phyloP scores from a whole-genome alignment of 306 rosid genomes.

The Dalbergia oliveri region DNA sequence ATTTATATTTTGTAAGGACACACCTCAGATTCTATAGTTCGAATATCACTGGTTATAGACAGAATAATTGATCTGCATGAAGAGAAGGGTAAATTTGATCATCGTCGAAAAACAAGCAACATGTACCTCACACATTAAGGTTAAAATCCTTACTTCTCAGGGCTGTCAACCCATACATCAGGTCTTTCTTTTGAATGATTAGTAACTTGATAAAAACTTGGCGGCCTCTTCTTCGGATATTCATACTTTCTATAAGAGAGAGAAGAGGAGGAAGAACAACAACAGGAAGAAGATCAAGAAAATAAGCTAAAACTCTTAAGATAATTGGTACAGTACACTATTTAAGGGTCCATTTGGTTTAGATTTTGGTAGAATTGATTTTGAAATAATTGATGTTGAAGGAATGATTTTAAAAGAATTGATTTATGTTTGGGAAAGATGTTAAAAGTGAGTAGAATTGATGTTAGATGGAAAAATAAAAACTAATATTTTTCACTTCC shows the following conservation, averaged over 20 bases:
- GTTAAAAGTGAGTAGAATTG: too few relatives aligned
- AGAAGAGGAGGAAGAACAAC: background rate
- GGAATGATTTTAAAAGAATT: too few relatives aligned
- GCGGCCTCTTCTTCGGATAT: constrained; percentile 79
- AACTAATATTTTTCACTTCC: too few relatives aligned
- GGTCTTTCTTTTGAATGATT: constrained; percentile 95
- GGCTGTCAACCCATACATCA: constrained; percentile 97
- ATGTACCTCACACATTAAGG: constrained; percentile 12
- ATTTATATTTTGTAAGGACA: constrained; percentile 50
- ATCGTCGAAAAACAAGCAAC: constrained; percentile 27
- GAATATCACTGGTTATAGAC: constrained; percentile 89
- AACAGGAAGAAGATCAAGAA: background rate
- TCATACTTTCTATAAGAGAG: constrained; percentile 73
- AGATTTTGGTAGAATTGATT: too few relatives aligned
- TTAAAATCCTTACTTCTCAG: constrained; percentile 74
- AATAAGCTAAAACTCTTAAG: constrained; percentile 30
- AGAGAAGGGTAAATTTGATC: constrained; percentile 30
- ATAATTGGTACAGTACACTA: constrained; percentile 16
- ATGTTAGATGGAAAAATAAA: too few relatives aligned
- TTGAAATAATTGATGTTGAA: too few relatives aligned
- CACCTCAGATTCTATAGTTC: constrained; percentile 93
- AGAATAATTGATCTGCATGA: constrained; percentile 61
- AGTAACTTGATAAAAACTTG: constrained; percentile 91
- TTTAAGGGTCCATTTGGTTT: background rate
- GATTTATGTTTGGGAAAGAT: too few relatives aligned